Percentiles rank a stretch among this genome's conserved stretches.
Evolutionary conservation across 345 rosid species (phyloP).

Genomic region (Reutealis trisperma): DNA sequence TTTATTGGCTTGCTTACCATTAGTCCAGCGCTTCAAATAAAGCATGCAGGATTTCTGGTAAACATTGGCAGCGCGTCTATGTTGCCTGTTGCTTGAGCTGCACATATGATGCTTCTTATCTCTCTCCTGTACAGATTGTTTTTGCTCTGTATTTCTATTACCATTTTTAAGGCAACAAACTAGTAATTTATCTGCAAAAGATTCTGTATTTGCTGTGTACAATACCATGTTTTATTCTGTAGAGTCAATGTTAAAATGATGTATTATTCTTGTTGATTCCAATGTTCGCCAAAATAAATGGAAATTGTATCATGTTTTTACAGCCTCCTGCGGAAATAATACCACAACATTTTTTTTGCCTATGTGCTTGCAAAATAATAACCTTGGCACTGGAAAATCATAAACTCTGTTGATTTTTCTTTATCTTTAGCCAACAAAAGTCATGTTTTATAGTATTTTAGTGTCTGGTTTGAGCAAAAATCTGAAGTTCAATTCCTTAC

Average conservation of each 20-base stretch:
- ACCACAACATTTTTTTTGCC: no score
- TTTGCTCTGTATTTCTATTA: background rate
- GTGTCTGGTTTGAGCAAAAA: no score
- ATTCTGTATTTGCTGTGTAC: background rate
- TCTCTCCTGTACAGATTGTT: slow-evolving; percentile 7
- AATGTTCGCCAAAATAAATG: background rate
- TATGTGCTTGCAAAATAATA: no score
- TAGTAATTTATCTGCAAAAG: background rate
- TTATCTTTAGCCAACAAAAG: no score
- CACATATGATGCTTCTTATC: background rate
- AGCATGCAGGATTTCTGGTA: slow-evolving; percentile 43
- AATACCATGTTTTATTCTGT: background rate
- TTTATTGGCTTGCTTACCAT: slow-evolving; percentile 59
- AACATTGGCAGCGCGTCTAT: slow-evolving; percentile 38
- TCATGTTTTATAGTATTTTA: no score
- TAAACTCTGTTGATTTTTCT: no score
- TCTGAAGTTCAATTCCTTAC: no score
- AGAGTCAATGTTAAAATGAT: background rate
- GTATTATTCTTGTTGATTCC: background rate
- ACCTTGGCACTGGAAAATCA: no score
- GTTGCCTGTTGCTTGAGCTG: slow-evolving; percentile 48
- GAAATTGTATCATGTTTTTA: no score
- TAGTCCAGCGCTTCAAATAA: slow-evolving; percentile 61
- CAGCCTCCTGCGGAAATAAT: no score
- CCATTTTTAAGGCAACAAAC: background rate